Evolutionary conservation across 257 asterid genomes (phyloP).

Genomic region (Salvia miltiorrhiza): DNA sequence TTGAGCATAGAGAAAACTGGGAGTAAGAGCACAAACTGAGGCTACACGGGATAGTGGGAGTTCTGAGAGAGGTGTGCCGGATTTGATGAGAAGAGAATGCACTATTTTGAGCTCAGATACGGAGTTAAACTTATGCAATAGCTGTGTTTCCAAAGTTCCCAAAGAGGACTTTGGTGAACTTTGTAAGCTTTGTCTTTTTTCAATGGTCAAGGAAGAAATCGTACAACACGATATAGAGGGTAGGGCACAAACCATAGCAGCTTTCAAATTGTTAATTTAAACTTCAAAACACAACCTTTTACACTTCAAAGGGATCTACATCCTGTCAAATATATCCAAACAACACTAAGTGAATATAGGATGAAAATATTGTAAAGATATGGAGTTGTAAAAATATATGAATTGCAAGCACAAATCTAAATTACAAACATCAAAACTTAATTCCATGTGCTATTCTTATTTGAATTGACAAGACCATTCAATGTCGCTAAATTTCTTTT

Average conservation of each 20-base stretch:
- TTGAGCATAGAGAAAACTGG: constrained; percentile 50
- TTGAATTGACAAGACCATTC: too few relatives aligned
- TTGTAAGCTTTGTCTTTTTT: constrained; percentile 1
- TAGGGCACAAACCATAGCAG: constrained; percentile 17
- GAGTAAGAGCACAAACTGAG: constrained; percentile 60
- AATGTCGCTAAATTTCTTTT: too few relatives aligned
- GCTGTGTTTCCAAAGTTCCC: constrained; percentile 17
- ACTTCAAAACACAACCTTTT: background rate
- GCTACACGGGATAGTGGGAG: constrained; percentile 57
- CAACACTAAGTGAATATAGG: background rate
- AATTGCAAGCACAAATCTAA: too few relatives aligned
- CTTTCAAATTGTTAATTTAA: background rate
- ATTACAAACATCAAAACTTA: too few relatives aligned
- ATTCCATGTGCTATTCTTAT: too few relatives aligned
- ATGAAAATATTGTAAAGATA: background rate
- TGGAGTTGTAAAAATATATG: too few relatives aligned
- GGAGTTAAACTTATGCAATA: constrained; percentile 32
- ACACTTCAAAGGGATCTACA: background rate
- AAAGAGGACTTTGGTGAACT: constrained; percentile 16
- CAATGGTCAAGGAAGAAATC: constrained; percentile 4
- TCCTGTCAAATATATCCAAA: background rate
- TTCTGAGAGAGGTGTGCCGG: constrained; percentile 37
- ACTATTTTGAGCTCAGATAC: constrained; percentile 50
- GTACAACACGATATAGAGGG: constrained; percentile 18
- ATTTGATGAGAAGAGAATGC: constrained; percentile 44